Percentiles rank a stretch among this genome's conserved stretches.
These are phyloP conservation scores for Aphanomyces euteiches DNA, from an alignment of 352 stramenopile genomes.

Conservation along the genomic window DNA sequence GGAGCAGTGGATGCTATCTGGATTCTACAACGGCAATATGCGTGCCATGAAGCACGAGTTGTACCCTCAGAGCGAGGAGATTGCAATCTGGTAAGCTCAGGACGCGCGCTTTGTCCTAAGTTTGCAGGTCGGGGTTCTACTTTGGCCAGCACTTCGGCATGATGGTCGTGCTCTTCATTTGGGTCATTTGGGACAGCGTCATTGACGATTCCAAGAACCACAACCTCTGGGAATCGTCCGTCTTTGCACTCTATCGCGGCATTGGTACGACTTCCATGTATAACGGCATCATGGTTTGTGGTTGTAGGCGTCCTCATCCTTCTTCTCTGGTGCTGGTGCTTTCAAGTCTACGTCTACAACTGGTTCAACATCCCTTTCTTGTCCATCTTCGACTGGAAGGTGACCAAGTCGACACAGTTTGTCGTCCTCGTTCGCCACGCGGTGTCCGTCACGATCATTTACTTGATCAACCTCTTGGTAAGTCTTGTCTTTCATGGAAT, in stretches of 20 bases:
- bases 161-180: conserved; percentile 79
- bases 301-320: conserved; percentile 24
- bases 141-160: conserved; percentile 78
- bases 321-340: conserved; percentile 28
- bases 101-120: neutral
- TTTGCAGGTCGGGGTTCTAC: conserved; percentile 42
- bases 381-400: conserved; percentile 23
- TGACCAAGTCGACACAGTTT: conserved; percentile 44
- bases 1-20: neutral
- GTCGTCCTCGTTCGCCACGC: conserved; percentile 92
- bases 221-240: conserved; percentile 30
- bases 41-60: conserved; percentile 17
- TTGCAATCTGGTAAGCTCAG: conserved; percentile 10
- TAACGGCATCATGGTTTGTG: neutral
- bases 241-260: conserved; percentile 28
- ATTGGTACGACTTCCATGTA: conserved; percentile 9
- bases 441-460: conserved; percentile 95
- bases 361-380: conserved; percentile 20
- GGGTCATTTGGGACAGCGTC: conserved; percentile 95
- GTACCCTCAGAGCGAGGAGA: conserved; percentile 26
- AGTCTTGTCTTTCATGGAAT: neutral
- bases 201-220: conserved; percentile 38
- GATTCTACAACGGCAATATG: conserved; percentile 21
- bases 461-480: conserved; percentile 87
- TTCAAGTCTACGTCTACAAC: conserved; percentile 28